phyloP scores from a whole-genome alignment of 2,329 filamentous ascomycete species.

The Fusarium sp. region DNA sequence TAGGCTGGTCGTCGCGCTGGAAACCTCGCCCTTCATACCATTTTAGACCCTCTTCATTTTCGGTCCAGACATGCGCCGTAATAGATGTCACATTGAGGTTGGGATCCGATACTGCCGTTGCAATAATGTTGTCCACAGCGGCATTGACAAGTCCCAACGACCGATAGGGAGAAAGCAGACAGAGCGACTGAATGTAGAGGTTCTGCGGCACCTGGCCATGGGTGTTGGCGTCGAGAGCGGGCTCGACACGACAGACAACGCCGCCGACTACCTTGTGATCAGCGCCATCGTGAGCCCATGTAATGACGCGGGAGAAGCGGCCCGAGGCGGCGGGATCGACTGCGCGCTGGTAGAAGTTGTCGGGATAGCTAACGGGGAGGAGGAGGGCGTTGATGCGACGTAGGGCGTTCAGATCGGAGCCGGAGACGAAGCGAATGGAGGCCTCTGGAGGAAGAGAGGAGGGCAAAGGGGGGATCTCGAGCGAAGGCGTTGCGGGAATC shows the following conservation, averaged over 20 bases:
- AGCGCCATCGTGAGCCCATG: conserved; percentile 65
- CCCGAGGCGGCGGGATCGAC: conserved; percentile 65
- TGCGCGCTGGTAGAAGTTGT: conserved; percentile 73
- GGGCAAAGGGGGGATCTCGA: conserved; percentile 51
- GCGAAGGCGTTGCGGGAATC: conserved; percentile 15
- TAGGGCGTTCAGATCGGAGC: conserved; percentile 70
- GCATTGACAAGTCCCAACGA: conserved; percentile 72
- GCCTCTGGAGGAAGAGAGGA: conserved; percentile 63
- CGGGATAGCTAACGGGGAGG: conserved; percentile 75
- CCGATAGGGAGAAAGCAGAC: conserved; percentile 75
- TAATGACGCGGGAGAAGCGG: conserved; percentile 73
- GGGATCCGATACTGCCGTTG: conserved; percentile 54
- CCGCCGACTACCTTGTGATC: conserved; percentile 71
- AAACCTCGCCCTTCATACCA: conserved; percentile 77
- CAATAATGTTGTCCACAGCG: conserved; percentile 68
- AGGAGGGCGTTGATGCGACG: conserved; percentile 77
- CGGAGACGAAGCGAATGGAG: conserved; percentile 65
- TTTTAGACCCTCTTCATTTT: conserved; percentile 73
- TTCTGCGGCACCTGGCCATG: conserved; percentile 55
- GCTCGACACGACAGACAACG: conserved; percentile 74
- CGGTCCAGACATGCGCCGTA: conserved; percentile 79
- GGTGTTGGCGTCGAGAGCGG: conserved; percentile 35
- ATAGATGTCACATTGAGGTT: conserved; percentile 60
- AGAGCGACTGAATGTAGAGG: conserved; percentile 77
- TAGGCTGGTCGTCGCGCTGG: conserved; percentile 60